phyloP scores from a whole-genome alignment of 2,329 filamentous ascomycete genomes.

The Fusarium marasasianum region DNA sequence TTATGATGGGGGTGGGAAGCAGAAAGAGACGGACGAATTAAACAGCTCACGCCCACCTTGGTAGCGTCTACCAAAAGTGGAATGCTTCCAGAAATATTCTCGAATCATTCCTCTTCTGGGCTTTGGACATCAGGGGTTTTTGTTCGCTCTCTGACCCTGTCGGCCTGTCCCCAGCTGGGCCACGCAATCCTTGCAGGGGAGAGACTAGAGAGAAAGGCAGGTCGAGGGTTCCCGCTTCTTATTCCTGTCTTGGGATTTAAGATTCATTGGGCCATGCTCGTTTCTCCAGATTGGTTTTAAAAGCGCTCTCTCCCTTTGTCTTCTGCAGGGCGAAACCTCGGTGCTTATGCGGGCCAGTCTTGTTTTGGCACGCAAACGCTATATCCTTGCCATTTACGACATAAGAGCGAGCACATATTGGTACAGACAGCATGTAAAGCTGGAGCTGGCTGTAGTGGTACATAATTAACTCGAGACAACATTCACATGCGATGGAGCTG shows the following conservation, averaged over 20 bases:
- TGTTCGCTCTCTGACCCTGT: neutral
- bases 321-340: constrained; percentile 33
- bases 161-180: neutral
- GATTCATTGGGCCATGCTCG: neutral
- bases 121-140: constrained; percentile 15
- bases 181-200: constrained; percentile 26
- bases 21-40: neutral
- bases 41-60: constrained; percentile 19
- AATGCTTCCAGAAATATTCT: constrained; percentile 40
- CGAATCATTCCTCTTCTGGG: constrained; percentile 33
- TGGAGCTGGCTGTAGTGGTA: neutral
- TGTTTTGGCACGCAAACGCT: constrained; percentile 4
- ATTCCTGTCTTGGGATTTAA: neutral
- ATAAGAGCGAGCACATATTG: constrained; percentile 17
- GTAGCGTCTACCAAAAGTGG: constrained; percentile 6
- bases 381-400: constrained; percentile 21
- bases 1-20: neutral
- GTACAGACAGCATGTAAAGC: neutral
- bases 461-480: constrained; percentile 5
- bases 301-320: neutral
- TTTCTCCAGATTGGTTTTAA: constrained; percentile 4
- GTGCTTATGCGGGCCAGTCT: constrained; percentile 40
- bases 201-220: too few species aligned
- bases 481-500: constrained; percentile 36
- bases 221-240: neutral